Evolutionary conservation across 257 asterid genomes (phyloP).

Genomic region (Solanum gandarillasii): DNA sequence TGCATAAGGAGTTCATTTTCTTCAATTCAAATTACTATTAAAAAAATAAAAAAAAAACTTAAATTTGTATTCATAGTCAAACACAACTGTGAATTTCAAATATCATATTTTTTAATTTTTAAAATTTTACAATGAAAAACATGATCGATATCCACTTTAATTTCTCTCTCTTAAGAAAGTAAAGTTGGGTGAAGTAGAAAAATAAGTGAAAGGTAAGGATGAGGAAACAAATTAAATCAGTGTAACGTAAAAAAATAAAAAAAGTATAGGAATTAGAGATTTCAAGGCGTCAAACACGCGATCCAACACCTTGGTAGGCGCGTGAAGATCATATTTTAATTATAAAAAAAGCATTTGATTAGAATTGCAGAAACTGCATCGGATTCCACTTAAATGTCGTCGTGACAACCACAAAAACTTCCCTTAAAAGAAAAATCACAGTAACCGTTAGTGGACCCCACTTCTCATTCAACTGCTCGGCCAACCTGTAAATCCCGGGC

Average conservation of each 20-base stretch:
- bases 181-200: no score
- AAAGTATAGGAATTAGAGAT: not conserved
- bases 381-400: not conserved
- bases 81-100: no score
- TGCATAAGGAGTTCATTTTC: not conserved
- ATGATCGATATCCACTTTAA: no score
- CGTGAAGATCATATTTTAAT: not conserved
- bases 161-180: no score
- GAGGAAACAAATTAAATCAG: not conserved
- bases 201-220: no score
- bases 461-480: slow-evolving; percentile 1
- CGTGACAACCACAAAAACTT: not conserved
- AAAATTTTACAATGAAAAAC: no score
- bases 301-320: not conserved
- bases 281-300: not conserved
- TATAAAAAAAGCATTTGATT: not conserved
- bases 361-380: not conserved
- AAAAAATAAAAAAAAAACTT: no score
- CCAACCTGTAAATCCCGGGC: slow-evolving; percentile 47
- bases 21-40: not conserved
- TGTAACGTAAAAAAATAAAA: not conserved
- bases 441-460: slow-evolving; percentile 3
- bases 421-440: not conserved
- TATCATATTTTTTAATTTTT: no score
- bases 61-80: no score